Evolutionary conservation across 257 asterid species (phyloP), one percentile per base, ranked within the genome.

Genomic region (Knoxia roxburghii): DNA sequence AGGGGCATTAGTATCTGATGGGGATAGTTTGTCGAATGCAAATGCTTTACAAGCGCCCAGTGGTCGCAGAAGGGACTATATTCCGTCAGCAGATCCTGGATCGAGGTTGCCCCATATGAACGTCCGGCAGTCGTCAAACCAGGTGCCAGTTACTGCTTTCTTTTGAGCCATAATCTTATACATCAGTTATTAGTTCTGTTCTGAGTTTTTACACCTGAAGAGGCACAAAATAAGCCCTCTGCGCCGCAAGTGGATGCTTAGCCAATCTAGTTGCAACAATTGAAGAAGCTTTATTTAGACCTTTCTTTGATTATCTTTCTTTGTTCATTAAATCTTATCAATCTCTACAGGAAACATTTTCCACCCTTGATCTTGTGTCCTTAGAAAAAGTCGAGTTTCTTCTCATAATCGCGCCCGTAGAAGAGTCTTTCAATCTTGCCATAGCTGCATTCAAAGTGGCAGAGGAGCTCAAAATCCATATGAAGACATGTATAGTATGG

Each of bases 101-200:
- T 85, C 95, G 63, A 86, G 83, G 74, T 68, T 93, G 73, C 97
- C 97, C 67, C 97, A 93, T 48, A 90, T 88, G 86, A 81, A 75
- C 35, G 77, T 93, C 76, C 83, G 61, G 54, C 66, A 76, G 62
- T 73, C 84, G 73, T 80, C 90, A 32, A 51, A 75, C 39, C 56
- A 84, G 90, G 96, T 91, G 62, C 59, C 55, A 17, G 40, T 41
- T 66, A 23, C 27, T 46, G 23, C 53, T 32, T 61, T 56, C 17
- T 14, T 23, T 30, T 18, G 17, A 11, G n/a, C 1, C 13, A 27
- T 35, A 29, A 2, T 5, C 15, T 18, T 15, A 33, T 26, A 33
- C 27, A 43, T 1, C 40, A 40, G 40, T 54, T 41, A 4, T n/a
- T 21, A 12, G 13, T 46, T 48, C 9, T 18, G 13, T 5, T 57